These are phyloP conservation scores for Picocystis salinarum DNA, from an alignment of 139 green algal species.

Conservation along the genomic window DNA sequence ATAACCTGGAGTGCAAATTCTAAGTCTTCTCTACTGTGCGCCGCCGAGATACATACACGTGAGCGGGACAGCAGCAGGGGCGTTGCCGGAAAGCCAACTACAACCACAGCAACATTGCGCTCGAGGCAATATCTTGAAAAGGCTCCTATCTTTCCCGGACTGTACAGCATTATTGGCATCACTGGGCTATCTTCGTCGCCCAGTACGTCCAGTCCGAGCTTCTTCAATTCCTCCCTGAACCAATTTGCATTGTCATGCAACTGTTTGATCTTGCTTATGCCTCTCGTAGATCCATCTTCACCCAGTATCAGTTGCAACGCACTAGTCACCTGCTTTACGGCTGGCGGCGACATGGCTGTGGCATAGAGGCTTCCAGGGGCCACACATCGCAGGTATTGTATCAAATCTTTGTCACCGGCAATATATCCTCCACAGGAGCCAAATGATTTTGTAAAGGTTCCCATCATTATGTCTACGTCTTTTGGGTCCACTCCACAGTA, in stretches of 20 bases:
- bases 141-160: slow-evolving; percentile 54
- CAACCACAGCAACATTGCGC: slow-evolving; percentile 65
- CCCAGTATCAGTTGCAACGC: slow-evolving; percentile 56
- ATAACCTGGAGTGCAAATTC: slow-evolving; percentile 50
- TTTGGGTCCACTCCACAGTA: slow-evolving; percentile 62
- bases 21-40: slow-evolving; percentile 74
- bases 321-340: slow-evolving; percentile 40
- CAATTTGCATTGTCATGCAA: slow-evolving; percentile 87
- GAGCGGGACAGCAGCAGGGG: slow-evolving; percentile 59
- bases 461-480: slow-evolving; percentile 95
- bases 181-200: slow-evolving; percentile 86
- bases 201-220: slow-evolving; percentile 73
- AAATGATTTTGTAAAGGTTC: slow-evolving; percentile 99
- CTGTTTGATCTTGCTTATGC: slow-evolving; percentile 52
- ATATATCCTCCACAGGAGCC: slow-evolving; percentile 79
- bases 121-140: slow-evolving; percentile 53
- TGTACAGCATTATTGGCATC: slow-evolving; percentile 96
- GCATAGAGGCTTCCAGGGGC: slow-evolving; percentile 65
- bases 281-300: slow-evolving; percentile 31
- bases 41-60: slow-evolving; percentile 82
- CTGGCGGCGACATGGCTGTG: slow-evolving; percentile 61
- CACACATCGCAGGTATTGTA: slow-evolving; percentile 50
- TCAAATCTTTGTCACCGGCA: slow-evolving; percentile 32
- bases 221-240: slow-evolving; percentile 50
- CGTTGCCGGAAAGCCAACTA: slow-evolving; percentile 93